Evolutionary conservation across 2,329 filamentous ascomycete genomes (phyloP).

Genomic region (Trichoderma pleuroti): DNA sequence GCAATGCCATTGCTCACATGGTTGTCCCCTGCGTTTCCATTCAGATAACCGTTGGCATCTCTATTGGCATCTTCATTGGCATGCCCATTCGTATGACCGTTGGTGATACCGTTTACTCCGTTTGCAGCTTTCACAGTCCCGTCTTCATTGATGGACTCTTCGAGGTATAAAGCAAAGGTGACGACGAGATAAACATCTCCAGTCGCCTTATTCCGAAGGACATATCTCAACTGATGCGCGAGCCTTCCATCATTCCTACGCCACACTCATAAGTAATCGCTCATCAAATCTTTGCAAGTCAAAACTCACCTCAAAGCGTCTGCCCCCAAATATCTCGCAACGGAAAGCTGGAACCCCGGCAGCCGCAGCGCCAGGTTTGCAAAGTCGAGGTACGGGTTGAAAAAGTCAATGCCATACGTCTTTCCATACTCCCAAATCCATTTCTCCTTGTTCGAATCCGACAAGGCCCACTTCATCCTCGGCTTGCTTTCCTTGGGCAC

Average conservation of each 20-base stretch:
- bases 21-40: background rate
- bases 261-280: conserved; percentile 21
- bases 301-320: conserved; percentile 66
- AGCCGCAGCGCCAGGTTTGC: conserved; percentile 65
- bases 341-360: conserved; percentile 68
- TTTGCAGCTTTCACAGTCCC: conserved; percentile 49
- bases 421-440: conserved; percentile 55
- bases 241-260: conserved; percentile 47
- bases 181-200: conserved; percentile 76
- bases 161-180: conserved; percentile 71
- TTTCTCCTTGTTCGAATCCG: conserved; percentile 44
- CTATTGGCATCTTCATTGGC: conserved; percentile 56
- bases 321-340: conserved; percentile 78
- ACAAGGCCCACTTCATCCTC: conserved; percentile 59
- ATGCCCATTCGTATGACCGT: conserved; percentile 24
- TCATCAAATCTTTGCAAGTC: background rate
- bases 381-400: conserved; percentile 90
- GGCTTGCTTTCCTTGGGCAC: conserved; percentile 52
- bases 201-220: conserved; percentile 76
- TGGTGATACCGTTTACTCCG: conserved; percentile 22
- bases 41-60: conserved; percentile 38
- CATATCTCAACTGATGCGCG: conserved; percentile 85
- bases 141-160: conserved; percentile 60
- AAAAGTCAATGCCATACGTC: conserved; percentile 65
- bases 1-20: conserved; percentile 24